Percentiles rank a stretch among this genome's conserved stretches.
Evolutionary conservation across 495 filamentous ascomycete genomes (phyloP).

Genomic region (Tuber brumale): DNA sequence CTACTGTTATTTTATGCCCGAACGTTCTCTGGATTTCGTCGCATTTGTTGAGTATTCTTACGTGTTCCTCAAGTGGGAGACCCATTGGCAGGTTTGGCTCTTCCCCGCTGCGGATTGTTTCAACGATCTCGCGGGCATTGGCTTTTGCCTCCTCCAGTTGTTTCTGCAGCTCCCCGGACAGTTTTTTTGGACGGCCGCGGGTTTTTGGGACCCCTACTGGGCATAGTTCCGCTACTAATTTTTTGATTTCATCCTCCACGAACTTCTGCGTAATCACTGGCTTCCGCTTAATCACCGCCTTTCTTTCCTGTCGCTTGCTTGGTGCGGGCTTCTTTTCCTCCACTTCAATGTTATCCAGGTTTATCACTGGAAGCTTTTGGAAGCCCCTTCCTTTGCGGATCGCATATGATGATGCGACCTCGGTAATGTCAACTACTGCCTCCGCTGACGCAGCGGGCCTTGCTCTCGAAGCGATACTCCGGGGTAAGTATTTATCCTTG

Average conservation of each 20-base stretch:
- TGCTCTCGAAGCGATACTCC: slow-evolving; percentile 48
- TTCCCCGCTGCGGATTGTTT: background rate
- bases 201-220: background rate
- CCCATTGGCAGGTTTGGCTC: background rate
- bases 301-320: background rate
- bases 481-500: slow-evolving; percentile 50
- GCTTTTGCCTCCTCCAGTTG: background rate
- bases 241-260: background rate
- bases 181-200: background rate
- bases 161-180: background rate
- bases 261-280: background rate
- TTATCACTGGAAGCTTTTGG: slow-evolving; percentile 41
- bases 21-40: background rate
- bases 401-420: slow-evolving; percentile 45
- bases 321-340: background rate
- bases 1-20: background rate
- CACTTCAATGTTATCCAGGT: background rate
- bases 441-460: slow-evolving; percentile 55
- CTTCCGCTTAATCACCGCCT: background rate
- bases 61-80: background rate
- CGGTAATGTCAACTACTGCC: slow-evolving; percentile 48
- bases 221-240: background rate
- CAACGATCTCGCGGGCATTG: background rate
- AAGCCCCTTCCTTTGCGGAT: slow-evolving; percentile 43
- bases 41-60: background rate